These are phyloP conservation scores for Hsuehochloa calcarea DNA, from an alignment of 176 grass and related monocot species.

Conservation along the genomic window DNA sequence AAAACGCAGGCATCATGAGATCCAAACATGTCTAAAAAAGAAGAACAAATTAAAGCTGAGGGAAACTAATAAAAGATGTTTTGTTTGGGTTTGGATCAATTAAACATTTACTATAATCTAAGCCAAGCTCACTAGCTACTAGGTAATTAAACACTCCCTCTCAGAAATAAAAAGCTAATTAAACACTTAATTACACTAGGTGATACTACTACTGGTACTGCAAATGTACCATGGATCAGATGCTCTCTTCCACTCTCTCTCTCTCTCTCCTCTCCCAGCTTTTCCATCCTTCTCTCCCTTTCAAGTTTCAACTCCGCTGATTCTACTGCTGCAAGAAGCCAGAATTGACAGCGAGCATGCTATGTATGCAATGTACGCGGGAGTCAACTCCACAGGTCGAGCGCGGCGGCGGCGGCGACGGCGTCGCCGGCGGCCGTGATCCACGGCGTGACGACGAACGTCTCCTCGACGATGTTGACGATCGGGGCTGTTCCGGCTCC, in stretches of 20 bases:
- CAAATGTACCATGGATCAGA: neutral
- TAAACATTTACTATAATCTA: neutral
- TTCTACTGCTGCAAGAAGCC: neutral
- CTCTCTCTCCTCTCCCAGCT: neutral
- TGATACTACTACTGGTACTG: neutral
- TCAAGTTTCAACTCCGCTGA: neutral
- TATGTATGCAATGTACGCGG: constrained; percentile 10
- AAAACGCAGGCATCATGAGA: neutral
- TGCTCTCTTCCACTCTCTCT: neutral
- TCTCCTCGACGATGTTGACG: neutral
- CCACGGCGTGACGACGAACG: neutral
- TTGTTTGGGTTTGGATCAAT: neutral
- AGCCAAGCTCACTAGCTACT: neutral
- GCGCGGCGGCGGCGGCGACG: neutral
- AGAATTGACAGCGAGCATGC: neutral
- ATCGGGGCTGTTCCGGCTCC: neutral
- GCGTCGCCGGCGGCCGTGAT: neutral
- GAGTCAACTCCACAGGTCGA: constrained; percentile 29
- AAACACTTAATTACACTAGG: neutral
- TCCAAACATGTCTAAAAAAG: neutral
- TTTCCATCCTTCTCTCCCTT: neutral
- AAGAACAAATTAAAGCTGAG: neutral
- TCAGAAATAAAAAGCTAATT: neutral
- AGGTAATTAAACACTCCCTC: neutral
- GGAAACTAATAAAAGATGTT: neutral